Evolutionary conservation across 2,329 filamentous ascomycete genomes (phyloP), one percentile per base, ranked within the genome.

Genomic region (Onygena corvina): DNA sequence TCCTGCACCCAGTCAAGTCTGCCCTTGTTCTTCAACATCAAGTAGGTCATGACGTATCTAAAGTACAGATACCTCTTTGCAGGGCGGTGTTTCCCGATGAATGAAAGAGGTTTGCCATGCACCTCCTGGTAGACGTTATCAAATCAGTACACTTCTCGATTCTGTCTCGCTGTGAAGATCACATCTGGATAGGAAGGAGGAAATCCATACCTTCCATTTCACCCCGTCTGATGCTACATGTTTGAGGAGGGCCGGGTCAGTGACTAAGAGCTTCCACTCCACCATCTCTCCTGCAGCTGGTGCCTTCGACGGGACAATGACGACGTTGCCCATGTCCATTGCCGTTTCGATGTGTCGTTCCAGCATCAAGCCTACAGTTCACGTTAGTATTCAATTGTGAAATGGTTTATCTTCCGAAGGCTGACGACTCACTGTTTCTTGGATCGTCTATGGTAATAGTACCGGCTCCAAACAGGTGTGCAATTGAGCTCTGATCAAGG

Each of bases 21-120:
- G 4, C 46, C 51, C 8, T 31, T 11, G 18, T 31, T 42, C 21
- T 53, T 53, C 1, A 36, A 20, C 29, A 47, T 27, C 9, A 56
- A 44, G 47, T 57, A 57, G 2, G 57, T 56, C 14, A 58, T 54
- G 0, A 60, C 29, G 38, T 54, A 60, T 7, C 56, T 40, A 42
- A 58, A 58, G 45, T 56, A 58, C 4, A 60, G 54, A 30, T 55
- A 59, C 23, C 54, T 30, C 3, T 48, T 46, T 6, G 53, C 48
- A 23, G 57, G 57, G 3, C 54, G 48, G n/a, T 54, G 54, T 2
- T 54, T 42, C 9, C 46, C 51, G 8, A 51, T 35, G 35, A 59
- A 58, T 4, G 14, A 47, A 11, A 58, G 40, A 14, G 49, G 42
- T 25, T 48, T 52, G 9, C 49, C 46, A 44, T 58, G 47, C 4